Base-by-base conservation (phyloP, 805 yeast species). In the Suhomyces sp. region DNA sequence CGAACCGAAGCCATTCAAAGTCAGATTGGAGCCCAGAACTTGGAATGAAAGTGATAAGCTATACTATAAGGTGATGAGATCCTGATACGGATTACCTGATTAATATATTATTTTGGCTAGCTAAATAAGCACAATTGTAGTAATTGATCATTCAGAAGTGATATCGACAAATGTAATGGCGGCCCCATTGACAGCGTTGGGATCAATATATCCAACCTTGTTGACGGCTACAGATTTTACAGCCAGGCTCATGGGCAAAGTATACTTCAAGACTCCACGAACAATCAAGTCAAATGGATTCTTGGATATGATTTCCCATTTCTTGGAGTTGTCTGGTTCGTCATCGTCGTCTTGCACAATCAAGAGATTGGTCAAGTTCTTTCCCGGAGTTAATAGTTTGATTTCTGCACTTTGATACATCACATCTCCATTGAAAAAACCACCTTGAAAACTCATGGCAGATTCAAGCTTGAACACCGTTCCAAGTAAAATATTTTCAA, bases 251-350 rank as follows among this genome's bases (percentile, higher is more conserved):
- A 92, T 75, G 1, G 96, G 94, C 49, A 91, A 73, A 47, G 80
- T 81, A 67, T 93, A 93, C 61, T 81, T 83, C 64, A 93, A 77
- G 20, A 85, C 83, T 1, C 98, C 98, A 47, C 96, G 76, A 3
- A 93, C 77, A 19, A 90, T 87, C 57, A 93, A 72, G 54, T 90
- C 97, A 66, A 92, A 93, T 10, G 96, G 96, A 62, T 88, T 81
- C 54, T 82, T 80, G 9, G 86, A 83, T 10, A 93, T 81, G 10
- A 75, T 73, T 48, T 81, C 80, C 98, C 98, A 92, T 61, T 84
- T 84, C 49, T 79, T 67, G 2, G 76, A 68, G 50, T 75, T 75
- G 54, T 75, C 79, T 1, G 72, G 71, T 7, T 59, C 64, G 45
- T 66, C 60, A 4, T 44, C 52, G n/a, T 46, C 46, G 25, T 39